Base-by-base conservation (phyloP, 495 filamentous ascomycete genomes). In the Penicillium psychrofluorescens region DNA sequence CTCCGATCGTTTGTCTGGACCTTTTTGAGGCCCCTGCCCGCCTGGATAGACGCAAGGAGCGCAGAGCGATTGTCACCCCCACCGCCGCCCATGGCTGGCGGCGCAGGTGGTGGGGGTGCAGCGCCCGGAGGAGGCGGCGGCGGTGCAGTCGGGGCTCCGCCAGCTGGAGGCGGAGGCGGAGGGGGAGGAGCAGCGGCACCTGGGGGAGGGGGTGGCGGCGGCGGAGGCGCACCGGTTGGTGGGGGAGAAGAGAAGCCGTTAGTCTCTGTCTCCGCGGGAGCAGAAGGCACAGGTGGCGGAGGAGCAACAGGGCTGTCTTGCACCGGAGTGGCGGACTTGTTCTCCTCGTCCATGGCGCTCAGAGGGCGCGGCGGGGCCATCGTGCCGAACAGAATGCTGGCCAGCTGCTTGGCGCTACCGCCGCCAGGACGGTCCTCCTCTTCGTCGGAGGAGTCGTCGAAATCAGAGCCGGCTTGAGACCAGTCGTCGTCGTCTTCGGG, bases 331-430 rank as follows among this genome's bases (percentile, higher is more conserved):
- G 63, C 49, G 10, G 70, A 61, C 45, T 65, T 54, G 28, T 84
- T 83, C 38, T 87, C 80, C 36, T 61, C 57, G 40, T 86, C 88
- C 67, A 84, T 80, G 8, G 86, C 85, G 38, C 86, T 91, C 22
- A 95, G 62, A 30, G 94, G 89, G 40, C 91, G 81, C 14, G 92
- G 92, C 35, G 92, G 92, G 8, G 77, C 92, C 92, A 98, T 98
- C 40, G 91, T 95, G 44, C 92, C 90, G 64, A 98, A 97, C 29
- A 98, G 78, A 47, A 90, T 92, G 31, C 85, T 90, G 12, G 92
- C 92, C 30, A 98, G 81, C 46, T 94, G 85, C 48, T 90, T 91
- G 36, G 92, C 91, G 49, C 82, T 89, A 43, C 83, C 79, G 28
- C 86, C 86, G 37, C 79, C 83, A 9, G 86, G 80, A 10, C 81